Evolutionary conservation across 2,329 filamentous ascomycete species (phyloP), one percentile per base, ranked within the genome.

Genomic region (Beauveria brongniartii): DNA sequence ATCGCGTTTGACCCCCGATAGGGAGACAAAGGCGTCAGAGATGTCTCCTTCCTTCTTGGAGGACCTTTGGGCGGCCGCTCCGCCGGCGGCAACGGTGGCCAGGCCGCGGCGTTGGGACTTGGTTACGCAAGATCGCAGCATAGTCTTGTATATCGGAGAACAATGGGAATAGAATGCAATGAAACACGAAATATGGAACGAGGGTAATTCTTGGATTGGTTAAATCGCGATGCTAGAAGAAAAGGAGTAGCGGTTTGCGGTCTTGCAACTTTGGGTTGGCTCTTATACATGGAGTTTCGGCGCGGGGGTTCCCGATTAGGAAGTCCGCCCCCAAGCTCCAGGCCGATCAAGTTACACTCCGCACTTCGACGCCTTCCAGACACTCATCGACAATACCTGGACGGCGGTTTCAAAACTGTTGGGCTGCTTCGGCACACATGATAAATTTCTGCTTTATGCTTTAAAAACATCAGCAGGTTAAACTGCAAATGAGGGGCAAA

Each of bases 31-130:
- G 1, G 83, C 74, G 56, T 84, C 83, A 0, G 84, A 84, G 40
- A 88, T 87, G 64, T 86, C 80, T 3, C 85, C 85, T 65, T 84
- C 82, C 44, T 80, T 77, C 65, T 84, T 85, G 14, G 65, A 20
- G 10, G 65, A 56, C 34, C 34, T 62, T n/a, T 62, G 63, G 8
- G 55, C 53, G 2, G 65, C 44, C 7, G 66, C 62, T 30, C 20
- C 26, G 43, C 37, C 37, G 7, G 62, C 63, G 10, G 66, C 59
- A 62, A 41, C 68, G 64, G 52, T 60, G 54, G 26, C 68, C 47
- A 37, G 52, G 24, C 58, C 61, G 14, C 63, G 24, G 62, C 62
- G 9, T 64, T 51, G 5, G 67, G 60, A 50, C 52, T 37, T 61
- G 34, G 28, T 58, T 10, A 43, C 22, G 14, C 24, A 64, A 53